Base-by-base conservation (phyloP, 495 filamentous ascomycete species). In the Astrothelium subdiscretum region DNA sequence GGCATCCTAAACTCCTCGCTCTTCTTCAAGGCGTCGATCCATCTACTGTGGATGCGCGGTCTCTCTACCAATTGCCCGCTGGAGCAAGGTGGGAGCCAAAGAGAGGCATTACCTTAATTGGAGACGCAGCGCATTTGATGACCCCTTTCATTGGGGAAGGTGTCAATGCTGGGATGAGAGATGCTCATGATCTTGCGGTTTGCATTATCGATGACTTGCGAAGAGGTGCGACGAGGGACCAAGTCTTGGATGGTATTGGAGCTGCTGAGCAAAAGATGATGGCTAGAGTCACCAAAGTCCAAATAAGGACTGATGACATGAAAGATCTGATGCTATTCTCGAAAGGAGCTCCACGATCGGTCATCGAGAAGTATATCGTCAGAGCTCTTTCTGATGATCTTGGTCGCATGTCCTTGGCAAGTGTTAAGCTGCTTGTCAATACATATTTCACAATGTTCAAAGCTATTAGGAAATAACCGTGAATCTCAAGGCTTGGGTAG, bases 61-160 rank as follows among this genome's bases (percentile, higher is more conserved):
- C 35, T 40, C 35, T 82, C 0, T 83, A 77, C 60, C 79, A 76
- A 66, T 71, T 86, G 0, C 81, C 83, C 2, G 70, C 78, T 6
- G 82, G 79, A 13, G 32, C 72, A 26, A 65, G 65, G 3, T 87
- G 82, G 81, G 67, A 75, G 59, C 67, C 72, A 8, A 58, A 65
- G 0, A 60, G 70, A 0, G 76, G 77, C 26, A 70, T 79, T 6
- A 81, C 83, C 4, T 67, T 86, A 6, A 71, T 84, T 35, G 83
- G 83, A 4, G 83, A 85, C 69, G 80, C 83, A 8, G 83, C 83
- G 12, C 81, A 85, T 64, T 63, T 85, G 5, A 84, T 84, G 82
- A 79, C 77, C 6, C 82, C 82, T 0, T 83, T 80, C 65, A 79
- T 78, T 1, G 83, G 83, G 12, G 80, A 79, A 13, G 83, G 83